Evolutionary conservation across 805 yeast genomes (phyloP).

Genomic region (Candida ovalis): DNA sequence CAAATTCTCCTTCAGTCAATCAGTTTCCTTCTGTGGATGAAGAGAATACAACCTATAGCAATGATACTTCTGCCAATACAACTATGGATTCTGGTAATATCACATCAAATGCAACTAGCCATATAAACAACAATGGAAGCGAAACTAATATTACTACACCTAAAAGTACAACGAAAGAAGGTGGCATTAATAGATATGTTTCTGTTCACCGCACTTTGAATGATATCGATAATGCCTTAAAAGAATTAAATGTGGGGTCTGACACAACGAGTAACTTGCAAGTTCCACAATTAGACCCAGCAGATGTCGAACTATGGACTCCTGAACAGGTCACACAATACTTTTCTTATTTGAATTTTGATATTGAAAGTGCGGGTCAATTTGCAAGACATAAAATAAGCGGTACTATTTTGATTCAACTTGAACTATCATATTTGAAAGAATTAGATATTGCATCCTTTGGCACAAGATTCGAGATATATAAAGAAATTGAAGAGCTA

Average conservation of each 20-base stretch:
- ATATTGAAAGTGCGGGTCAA: constrained; percentile 66
- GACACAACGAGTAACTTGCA: not conserved
- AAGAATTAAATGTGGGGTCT: constrained; percentile 45
- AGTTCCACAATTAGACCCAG: constrained; percentile 36
- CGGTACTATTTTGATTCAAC: constrained; percentile 78
- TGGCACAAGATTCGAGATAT: constrained; percentile 92
- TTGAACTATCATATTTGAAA: constrained; percentile 81
- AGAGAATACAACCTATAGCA: constrained; percentile 1
- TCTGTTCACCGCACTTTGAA: constrained; percentile 54
- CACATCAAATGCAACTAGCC: constrained; percentile 5
- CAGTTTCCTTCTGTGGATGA: constrained; percentile 7
- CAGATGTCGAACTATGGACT: constrained; percentile 63
- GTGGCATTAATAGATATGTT: constrained; percentile 24
- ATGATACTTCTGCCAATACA: constrained; percentile 9
- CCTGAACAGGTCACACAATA: constrained; percentile 82
- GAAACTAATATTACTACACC: constrained; percentile 1
- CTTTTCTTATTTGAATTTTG: constrained; percentile 71
- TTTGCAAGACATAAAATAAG: constrained; percentile 86
- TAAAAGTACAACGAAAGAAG: constrained; percentile 1
- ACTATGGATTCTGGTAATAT: constrained; percentile 10
- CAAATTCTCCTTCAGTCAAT: constrained; percentile 7
- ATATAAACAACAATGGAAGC: constrained; percentile 1
- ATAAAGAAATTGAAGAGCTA: constrained; percentile 79
- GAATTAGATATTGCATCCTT: constrained; percentile 90
- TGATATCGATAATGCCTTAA: constrained; percentile 71